Evolutionary conservation across 306 rosid species (phyloP).

Genomic region (Prunus kanzakura): DNA sequence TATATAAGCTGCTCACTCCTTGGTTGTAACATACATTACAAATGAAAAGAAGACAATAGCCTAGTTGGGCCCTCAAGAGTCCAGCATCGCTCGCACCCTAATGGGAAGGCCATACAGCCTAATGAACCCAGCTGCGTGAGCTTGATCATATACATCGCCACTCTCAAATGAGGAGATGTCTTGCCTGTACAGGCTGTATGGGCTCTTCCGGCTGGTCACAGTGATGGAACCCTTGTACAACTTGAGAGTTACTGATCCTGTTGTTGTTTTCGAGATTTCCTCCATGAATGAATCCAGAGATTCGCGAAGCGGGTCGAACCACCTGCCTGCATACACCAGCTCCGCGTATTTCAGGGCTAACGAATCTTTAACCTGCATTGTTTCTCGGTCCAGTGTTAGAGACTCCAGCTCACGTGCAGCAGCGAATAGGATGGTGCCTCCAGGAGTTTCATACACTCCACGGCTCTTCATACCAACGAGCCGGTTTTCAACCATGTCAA

Average conservation of each 20-base stretch:
- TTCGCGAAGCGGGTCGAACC: constrained; percentile 93
- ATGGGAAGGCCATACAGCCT: constrained; percentile 90
- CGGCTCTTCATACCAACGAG: constrained; percentile 96
- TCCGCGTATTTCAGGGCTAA: constrained; percentile 84
- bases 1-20: too few species aligned
- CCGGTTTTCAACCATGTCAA: constrained; percentile 94
- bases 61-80: constrained; percentile 24
- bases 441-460: constrained; percentile 95
- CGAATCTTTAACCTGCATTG: constrained; percentile 67
- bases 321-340: constrained; percentile 90
- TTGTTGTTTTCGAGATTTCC: constrained; percentile 70
- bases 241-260: constrained; percentile 73
- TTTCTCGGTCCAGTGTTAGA: constrained; percentile 76
- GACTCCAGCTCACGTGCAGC: constrained; percentile 79
- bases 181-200: constrained; percentile 74
- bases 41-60: too few species aligned
- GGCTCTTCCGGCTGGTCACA: constrained; percentile 62
- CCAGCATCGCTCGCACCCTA: constrained; percentile 78
- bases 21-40: too few species aligned
- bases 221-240: constrained; percentile 74
- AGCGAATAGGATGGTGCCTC: constrained; percentile 81
- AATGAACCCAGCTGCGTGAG: constrained; percentile 91
- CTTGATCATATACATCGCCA: constrained; percentile 82
- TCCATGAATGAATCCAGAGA: constrained; percentile 91
- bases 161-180: constrained; percentile 92